These are phyloP conservation scores for Nematocida minor DNA, from an alignment of 371 early-diverging fungal genomes.

Conservation along the genomic window DNA sequence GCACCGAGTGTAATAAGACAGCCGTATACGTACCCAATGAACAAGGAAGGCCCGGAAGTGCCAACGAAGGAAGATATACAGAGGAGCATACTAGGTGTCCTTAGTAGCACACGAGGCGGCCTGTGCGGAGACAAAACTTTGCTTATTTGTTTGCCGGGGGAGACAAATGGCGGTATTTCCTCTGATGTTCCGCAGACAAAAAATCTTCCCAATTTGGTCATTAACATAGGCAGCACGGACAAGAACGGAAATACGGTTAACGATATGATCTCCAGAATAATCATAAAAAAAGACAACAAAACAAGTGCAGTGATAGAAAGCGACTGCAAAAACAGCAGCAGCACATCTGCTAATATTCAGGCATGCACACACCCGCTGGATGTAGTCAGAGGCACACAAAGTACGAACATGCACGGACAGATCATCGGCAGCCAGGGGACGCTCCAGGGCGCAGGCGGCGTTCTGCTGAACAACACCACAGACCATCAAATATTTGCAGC, in stretches of 20 bases:
- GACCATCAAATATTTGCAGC: too few species aligned
- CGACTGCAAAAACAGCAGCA: background rate
- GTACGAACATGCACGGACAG: too few species aligned
- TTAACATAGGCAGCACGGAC: constrained; percentile 46
- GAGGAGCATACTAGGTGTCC: too few species aligned
- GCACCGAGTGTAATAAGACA: background rate
- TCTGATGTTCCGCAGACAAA: background rate
- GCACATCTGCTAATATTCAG: too few species aligned
- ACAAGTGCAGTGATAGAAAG: background rate
- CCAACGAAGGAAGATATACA: too few species aligned
- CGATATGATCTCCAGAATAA: constrained; percentile 15
- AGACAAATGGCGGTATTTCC: too few species aligned
- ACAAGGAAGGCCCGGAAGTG: too few species aligned
- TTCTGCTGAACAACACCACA: too few species aligned
- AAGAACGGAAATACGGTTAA: constrained; percentile 25
- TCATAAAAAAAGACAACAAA: background rate
- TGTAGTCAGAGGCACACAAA: too few species aligned
- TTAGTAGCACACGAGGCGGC: background rate
- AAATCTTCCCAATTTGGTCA: constrained; percentile 10
- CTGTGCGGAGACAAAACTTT: background rate
- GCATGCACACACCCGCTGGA: too few species aligned
- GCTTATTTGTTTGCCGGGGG: background rate
- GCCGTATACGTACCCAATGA: background rate
- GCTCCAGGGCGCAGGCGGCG: too few species aligned
- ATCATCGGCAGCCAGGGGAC: too few species aligned